phyloP scores from a whole-genome alignment of 768 basidiomycete genomes.

The Leccinum arenicola region DNA sequence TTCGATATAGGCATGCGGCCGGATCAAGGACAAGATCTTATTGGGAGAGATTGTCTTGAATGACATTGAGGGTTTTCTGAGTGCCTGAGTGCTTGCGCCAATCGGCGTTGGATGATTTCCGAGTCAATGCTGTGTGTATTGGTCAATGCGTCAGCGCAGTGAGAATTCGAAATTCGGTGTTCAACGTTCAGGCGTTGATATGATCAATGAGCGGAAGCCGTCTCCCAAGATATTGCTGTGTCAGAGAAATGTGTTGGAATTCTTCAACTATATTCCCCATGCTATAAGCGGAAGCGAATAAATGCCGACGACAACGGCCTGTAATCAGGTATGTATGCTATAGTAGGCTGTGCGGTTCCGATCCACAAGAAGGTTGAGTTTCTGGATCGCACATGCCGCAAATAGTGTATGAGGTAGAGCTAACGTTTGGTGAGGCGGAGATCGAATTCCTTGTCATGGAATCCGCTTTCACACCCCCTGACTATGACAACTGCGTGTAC shows the following conservation, averaged over 20 bases:
- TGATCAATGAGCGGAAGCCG: constrained; percentile 1
- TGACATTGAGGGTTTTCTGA: neutral
- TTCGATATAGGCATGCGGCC: neutral
- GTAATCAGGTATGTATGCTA: neutral
- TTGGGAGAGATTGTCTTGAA: constrained; percentile 4
- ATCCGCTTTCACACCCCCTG: constrained; percentile 22
- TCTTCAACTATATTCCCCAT: neutral
- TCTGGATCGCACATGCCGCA: neutral
- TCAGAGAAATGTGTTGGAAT: neutral
- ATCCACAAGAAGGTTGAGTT: constrained; percentile 10
- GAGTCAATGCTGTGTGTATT: constrained; percentile 6
- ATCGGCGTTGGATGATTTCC: neutral
- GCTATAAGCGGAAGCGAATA: neutral
- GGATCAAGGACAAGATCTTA: neutral
- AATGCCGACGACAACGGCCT: neutral
- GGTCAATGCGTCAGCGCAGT: neutral
- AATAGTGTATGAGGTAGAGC: neutral
- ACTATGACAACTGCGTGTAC: constrained; percentile 38
- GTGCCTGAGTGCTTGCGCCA: constrained; percentile 1
- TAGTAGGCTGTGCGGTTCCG: constrained; percentile 7
- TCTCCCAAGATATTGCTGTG: constrained; percentile 4
- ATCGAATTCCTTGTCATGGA: constrained; percentile 11
- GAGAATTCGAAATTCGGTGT: constrained; percentile 1
- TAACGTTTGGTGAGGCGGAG: constrained; percentile 14
- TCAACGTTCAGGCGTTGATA: neutral